phyloP scores from a whole-genome alignment of 2,329 filamentous ascomycete genomes.

The Cytospora mali region DNA sequence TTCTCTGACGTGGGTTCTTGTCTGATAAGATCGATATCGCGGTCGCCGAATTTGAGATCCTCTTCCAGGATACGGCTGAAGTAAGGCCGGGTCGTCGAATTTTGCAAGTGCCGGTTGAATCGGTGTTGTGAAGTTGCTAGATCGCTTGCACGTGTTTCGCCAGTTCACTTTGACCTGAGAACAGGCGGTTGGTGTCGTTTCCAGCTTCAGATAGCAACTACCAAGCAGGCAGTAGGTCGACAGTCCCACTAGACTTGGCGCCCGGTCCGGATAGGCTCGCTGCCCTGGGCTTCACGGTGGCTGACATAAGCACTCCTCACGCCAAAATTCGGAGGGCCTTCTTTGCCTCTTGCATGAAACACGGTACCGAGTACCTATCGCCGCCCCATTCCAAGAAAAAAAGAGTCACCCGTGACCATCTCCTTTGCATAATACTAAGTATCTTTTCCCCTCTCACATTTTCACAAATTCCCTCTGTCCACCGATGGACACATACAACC shows the following conservation, averaged over 20 bases:
- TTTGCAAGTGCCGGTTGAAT: neutral
- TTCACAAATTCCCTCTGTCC: slow-evolving; percentile 3
- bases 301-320: neutral
- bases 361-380: slow-evolving; percentile 13
- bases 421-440: neutral
- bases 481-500: slow-evolving; percentile 29
- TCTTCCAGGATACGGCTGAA: neutral
- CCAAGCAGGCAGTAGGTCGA: slow-evolving; percentile 7
- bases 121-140: neutral
- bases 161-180: neutral
- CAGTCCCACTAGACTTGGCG: slow-evolving; percentile 17
- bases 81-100: neutral
- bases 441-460: neutral
- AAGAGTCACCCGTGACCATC: slow-evolving; percentile 24
- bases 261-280: slow-evolving; percentile 13
- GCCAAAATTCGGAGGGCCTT: slow-evolving; percentile 19
- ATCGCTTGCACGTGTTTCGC: neutral
- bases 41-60: slow-evolving; percentile 7
- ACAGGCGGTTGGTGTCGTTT: neutral
- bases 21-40: slow-evolving; percentile 21
- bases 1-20: slow-evolving; percentile 30
- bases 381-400: slow-evolving; percentile 21
- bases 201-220: neutral
- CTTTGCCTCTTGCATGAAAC: slow-evolving; percentile 20
- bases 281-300: slow-evolving; percentile 7